Evolutionary conservation across 2,329 filamentous ascomycete genomes (phyloP).

Genomic region (Pseudopithomyces maydicus): DNA sequence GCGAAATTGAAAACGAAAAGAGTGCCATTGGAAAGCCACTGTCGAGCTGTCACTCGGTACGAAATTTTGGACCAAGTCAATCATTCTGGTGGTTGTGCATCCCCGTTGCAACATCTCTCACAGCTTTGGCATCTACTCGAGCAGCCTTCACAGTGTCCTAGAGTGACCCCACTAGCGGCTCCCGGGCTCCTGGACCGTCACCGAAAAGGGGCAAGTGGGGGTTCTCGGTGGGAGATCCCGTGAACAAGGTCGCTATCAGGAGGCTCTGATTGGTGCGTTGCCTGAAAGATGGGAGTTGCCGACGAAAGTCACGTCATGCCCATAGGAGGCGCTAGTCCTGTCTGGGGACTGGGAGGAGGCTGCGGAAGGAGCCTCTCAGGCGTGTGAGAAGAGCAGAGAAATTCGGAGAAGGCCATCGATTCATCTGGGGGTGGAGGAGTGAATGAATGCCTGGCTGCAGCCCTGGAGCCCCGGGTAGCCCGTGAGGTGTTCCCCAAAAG

Average conservation of each 20-base stretch:
- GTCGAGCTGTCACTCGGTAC: conserved; percentile 25
- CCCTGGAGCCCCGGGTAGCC: too few species aligned
- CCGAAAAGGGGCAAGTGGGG: neutral
- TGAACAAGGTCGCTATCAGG: neutral
- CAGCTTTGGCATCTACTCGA: conserved; percentile 19
- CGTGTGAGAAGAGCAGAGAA: neutral
- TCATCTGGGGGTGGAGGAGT: neutral
- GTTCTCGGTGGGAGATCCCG: neutral
- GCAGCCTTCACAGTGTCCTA: conserved; percentile 2
- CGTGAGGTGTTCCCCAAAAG: neutral
- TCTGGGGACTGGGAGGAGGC: too few species aligned
- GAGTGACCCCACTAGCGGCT: neutral
- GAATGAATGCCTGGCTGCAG: neutral
- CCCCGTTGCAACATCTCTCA: conserved; percentile 17
- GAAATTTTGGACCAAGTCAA: neutral
- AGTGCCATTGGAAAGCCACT: conserved; percentile 21
- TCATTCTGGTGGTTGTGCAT: conserved; percentile 19
- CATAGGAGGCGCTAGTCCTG: neutral
- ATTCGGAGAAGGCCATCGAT: neutral
- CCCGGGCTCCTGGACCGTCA: neutral
- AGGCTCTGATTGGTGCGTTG: neutral
- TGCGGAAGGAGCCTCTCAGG: too few species aligned
- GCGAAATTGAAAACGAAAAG: conserved; percentile 4
- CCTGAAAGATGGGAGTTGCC: neutral
- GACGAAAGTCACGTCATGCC: neutral